phyloP scores from a whole-genome alignment of 345 rosid species.

The Euphorbia lathyris region DNA sequence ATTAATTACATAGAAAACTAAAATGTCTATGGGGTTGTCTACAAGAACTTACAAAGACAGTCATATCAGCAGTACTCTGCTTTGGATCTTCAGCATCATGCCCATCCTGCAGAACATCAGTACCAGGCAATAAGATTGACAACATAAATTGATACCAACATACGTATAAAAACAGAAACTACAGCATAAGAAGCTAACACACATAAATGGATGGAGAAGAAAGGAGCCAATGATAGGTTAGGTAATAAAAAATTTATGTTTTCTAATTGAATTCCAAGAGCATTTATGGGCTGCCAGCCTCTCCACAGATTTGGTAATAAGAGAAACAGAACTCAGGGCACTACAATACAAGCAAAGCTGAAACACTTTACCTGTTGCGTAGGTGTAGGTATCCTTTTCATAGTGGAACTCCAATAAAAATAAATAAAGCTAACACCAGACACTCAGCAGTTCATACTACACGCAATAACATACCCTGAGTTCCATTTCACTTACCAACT shows the following conservation, averaged over 20 bases:
- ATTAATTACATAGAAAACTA: background rate
- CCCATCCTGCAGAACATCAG: constrained; percentile 39
- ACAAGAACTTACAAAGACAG: constrained; percentile 47
- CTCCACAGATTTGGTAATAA: background rate
- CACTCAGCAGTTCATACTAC: background rate
- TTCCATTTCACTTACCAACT: background rate
- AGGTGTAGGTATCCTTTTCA: background rate
- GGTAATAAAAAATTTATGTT: background rate
- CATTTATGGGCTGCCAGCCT: background rate
- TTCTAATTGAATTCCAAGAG: background rate
- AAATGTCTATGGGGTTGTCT: background rate
- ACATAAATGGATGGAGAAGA: constrained; percentile 39
- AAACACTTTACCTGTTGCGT: background rate
- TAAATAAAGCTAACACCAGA: background rate
- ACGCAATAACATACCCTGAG: background rate
- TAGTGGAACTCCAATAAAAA: too few relatives aligned
- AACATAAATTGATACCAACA: background rate
- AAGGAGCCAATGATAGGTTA: background rate
- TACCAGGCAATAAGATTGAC: background rate
- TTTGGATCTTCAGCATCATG: constrained; percentile 49
- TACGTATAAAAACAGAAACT: background rate
- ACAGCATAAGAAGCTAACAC: constrained; percentile 13
- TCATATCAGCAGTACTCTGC: constrained; percentile 58
- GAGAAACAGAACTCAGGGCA: background rate
- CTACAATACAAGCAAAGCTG: background rate